Conservation (phyloP, 139 green algal genomes). For the Micromonas pusilla region DNA sequence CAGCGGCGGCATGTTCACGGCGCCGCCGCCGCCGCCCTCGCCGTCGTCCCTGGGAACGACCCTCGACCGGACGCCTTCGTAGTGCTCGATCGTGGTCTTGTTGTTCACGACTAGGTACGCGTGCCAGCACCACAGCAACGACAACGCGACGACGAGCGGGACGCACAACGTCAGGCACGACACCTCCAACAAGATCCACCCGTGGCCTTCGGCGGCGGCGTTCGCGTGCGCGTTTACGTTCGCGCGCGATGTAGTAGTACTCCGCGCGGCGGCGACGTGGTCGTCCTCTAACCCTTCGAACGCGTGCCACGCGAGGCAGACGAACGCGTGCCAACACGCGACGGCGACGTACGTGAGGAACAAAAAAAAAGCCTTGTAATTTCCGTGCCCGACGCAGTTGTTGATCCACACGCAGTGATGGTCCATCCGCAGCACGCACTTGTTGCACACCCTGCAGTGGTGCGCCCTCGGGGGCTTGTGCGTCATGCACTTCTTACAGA, state of each 20-base stretch:
- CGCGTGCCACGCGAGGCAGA: slow-evolving; percentile 44
- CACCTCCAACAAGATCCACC: neutral
- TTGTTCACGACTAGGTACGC: slow-evolving; percentile 58
- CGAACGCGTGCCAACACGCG: slow-evolving; percentile 50
- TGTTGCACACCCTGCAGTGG: slow-evolving; percentile 78
- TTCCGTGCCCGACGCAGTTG: slow-evolving; percentile 85
- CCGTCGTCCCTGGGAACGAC: neutral
- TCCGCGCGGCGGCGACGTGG: neutral
- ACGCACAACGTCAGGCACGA: slow-evolving; percentile 15
- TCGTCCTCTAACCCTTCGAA: slow-evolving; percentile 38
- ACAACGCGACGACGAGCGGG: slow-evolving; percentile 30
- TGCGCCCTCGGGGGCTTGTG: slow-evolving; percentile 76
- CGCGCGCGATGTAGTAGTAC: slow-evolving; percentile 18
- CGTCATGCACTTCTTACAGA: slow-evolving; percentile 73
- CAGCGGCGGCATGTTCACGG: neutral
- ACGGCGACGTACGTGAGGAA: slow-evolving; percentile 46
- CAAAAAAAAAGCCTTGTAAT: slow-evolving; percentile 82
- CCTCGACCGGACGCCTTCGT: slow-evolving; percentile 26
- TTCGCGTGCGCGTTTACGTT: neutral
- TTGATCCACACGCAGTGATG: slow-evolving; percentile 74
- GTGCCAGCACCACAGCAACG: slow-evolving; percentile 70
- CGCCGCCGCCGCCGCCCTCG: neutral
- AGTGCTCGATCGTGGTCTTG: slow-evolving; percentile 75
- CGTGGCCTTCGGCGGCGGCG: neutral
- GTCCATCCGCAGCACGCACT: slow-evolving; percentile 81